These are phyloP conservation scores for Graphiopsis chlorocephala DNA, from an alignment of 2,329 filamentous ascomycete species.

Conservation along the genomic window DNA sequence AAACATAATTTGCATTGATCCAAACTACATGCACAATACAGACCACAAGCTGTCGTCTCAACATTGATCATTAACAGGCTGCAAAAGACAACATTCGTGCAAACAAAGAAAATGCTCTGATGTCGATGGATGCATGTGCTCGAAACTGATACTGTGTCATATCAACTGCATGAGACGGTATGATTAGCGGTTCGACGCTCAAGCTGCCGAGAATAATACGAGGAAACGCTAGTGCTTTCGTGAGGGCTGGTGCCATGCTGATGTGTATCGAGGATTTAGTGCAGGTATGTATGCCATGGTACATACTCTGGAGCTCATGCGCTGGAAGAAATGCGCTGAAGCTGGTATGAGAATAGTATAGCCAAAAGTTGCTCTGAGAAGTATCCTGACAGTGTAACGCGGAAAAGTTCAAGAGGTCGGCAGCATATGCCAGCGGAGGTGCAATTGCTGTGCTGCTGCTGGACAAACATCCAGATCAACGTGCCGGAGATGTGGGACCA, in stretches of 20 bases:
- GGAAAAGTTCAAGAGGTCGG: background rate
- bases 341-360: background rate
- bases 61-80: constrained; percentile 8
- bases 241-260: background rate
- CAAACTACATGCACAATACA: background rate
- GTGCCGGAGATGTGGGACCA: background rate
- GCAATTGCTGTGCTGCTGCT: background rate
- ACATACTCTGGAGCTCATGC: background rate
- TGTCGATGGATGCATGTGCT: background rate
- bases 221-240: background rate
- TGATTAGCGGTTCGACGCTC: background rate
- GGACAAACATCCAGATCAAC: background rate
- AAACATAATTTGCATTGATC: background rate
- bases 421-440: background rate
- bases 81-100: background rate
- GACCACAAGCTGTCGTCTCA: background rate
- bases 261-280: background rate
- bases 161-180: background rate
- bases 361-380: background rate
- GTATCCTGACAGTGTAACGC: constrained; percentile 5
- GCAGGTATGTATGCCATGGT: background rate
- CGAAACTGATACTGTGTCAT: background rate
- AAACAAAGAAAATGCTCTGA: background rate
- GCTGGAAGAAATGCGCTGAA: background rate
- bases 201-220: background rate